Percentiles rank a stretch among this genome's conserved stretches.
Conservation (phyloP, 2,329 filamentous ascomycete species). For the Colletotrichum tanaceti region DNA sequence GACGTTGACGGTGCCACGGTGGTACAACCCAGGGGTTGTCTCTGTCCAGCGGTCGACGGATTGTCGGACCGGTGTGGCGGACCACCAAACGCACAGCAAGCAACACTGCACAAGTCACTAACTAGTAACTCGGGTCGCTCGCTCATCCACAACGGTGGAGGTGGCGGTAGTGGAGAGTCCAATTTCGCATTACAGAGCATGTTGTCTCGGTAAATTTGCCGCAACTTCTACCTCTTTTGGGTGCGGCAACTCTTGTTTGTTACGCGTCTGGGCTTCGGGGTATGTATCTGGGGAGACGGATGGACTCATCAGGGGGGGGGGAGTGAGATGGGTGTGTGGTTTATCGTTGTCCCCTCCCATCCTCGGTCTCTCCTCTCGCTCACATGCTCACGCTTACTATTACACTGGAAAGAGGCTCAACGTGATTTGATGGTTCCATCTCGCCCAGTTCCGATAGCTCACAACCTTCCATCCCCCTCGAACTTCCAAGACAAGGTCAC, state of each 20-base stretch:
- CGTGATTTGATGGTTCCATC: not conserved
- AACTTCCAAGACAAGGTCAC: not conserved
- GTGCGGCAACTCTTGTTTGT: too few species aligned
- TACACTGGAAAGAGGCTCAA: not conserved
- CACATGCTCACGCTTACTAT: too few species aligned
- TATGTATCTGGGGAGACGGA: not conserved
- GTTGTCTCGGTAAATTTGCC: slow-evolving; percentile 26
- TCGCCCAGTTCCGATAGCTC: not conserved
- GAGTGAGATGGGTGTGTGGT: not conserved
- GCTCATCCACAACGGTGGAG: not conserved
- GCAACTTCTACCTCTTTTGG: not conserved
- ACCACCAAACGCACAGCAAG: not conserved
- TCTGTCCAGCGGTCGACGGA: not conserved
- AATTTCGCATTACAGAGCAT: slow-evolving; percentile 25
- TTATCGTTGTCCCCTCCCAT: not conserved
- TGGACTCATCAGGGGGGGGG: not conserved
- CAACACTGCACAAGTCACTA: not conserved
- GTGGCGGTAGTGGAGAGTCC: slow-evolving; percentile 8
- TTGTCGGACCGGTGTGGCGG: not conserved
- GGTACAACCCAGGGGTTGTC: slow-evolving; percentile 1
- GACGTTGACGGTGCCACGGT: slow-evolving; percentile 2
- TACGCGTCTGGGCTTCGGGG: not conserved
- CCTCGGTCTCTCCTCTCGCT: not conserved
- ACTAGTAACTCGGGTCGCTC: too few species aligned
- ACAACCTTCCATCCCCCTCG: not conserved